These are phyloP conservation scores for Anethum foeniculum DNA, from an alignment of 140 eudicot species.

Conservation along the genomic window DNA sequence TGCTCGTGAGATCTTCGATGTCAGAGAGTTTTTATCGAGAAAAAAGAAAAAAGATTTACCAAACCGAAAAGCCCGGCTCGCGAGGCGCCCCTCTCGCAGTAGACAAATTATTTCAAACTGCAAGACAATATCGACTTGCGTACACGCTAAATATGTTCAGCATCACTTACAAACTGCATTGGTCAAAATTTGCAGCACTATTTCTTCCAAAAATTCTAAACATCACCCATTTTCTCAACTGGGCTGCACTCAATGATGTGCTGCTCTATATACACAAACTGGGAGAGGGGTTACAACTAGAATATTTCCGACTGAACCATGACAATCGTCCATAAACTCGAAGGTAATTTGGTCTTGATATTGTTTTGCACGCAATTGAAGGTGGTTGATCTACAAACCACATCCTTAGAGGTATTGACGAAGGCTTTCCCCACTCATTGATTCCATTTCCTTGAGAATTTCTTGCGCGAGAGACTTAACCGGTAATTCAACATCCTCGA, in stretches of 20 bases:
- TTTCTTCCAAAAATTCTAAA: background rate
- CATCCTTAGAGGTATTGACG: conserved; percentile 50
- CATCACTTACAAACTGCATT: background rate
- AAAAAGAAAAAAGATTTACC: too few species aligned
- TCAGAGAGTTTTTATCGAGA: too few species aligned
- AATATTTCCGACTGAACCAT: background rate
- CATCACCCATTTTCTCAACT: background rate
- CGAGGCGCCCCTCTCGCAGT: too few species aligned
- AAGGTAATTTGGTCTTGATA: background rate
- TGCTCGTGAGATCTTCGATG: too few species aligned
- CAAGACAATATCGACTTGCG: too few species aligned
- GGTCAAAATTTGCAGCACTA: background rate
- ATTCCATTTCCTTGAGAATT: conserved; percentile 73
- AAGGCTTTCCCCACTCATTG: conserved; percentile 77
- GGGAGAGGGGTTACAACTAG: background rate
- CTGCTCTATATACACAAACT: background rate
- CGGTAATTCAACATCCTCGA: conserved; percentile 67
- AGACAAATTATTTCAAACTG: too few species aligned
- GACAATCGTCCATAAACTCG: background rate
- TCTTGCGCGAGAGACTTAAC: conserved; percentile 96
- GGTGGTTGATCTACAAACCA: background rate
- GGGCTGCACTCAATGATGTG: background rate
- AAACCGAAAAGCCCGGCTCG: too few species aligned
- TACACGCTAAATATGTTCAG: background rate
- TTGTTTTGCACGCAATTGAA: background rate